Percentiles rank a stretch among this genome's conserved stretches.
phyloP scores from a whole-genome alignment of 148 eudicot species.

The Polygonum aviculare region DNA sequence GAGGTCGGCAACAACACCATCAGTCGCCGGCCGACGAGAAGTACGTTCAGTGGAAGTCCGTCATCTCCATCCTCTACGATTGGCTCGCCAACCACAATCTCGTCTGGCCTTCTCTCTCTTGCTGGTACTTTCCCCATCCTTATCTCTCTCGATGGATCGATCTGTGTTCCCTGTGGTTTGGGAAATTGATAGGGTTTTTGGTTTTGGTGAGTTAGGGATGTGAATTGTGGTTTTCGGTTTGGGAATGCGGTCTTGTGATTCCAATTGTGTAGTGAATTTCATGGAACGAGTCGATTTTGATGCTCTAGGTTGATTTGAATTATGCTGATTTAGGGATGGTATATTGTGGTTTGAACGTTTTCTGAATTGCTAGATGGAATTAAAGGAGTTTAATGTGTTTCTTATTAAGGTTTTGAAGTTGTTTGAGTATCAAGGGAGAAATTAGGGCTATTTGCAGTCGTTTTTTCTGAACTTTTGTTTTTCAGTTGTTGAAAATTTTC shows the following conservation, averaged over 20 bases:
- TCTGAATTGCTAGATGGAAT: neutral
- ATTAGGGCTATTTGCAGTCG: neutral
- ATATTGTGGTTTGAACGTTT: neutral
- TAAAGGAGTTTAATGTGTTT: neutral
- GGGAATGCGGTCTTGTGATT: neutral
- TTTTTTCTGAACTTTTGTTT: neutral
- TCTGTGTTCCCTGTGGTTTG: neutral
- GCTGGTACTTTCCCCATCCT: conserved; percentile 51
- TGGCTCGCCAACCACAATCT: conserved; percentile 52
- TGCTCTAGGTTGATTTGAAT: neutral
- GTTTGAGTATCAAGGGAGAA: no score
- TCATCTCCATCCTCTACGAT: conserved; percentile 53
- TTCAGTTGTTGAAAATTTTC: neutral
- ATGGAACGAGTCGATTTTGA: neutral
- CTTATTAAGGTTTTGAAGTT: neutral
- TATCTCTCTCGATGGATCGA: neutral
- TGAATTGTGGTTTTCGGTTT: neutral
- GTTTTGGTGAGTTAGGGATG: conserved; percentile 4
- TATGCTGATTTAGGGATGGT: no score
- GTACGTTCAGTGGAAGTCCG: conserved; percentile 41
- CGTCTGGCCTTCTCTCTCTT: conserved; percentile 66
- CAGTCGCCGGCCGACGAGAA: conserved; percentile 29
- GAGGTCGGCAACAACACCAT: conserved; percentile 35
- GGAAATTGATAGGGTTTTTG: neutral
- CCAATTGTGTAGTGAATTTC: neutral